A percentile compares a stretch with the other conserved stretches of the same genome.
These are phyloP conservation scores for Guadua angustifolia DNA, from an alignment of 176 grass and related monocot genomes.

Conservation along the genomic window DNA sequence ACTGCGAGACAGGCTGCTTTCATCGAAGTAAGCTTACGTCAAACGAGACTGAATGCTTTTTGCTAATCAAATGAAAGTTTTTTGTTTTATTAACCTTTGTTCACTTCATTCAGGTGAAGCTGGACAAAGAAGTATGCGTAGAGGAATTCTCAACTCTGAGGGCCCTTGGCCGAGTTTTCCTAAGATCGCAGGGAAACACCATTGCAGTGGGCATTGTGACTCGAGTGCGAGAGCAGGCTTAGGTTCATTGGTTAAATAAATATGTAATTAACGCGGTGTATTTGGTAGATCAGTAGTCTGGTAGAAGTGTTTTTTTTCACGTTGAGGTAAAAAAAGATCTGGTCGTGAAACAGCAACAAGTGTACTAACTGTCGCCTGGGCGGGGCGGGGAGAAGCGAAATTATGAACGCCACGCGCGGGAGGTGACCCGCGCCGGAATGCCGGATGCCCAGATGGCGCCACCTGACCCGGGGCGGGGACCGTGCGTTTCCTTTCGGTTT, in stretches of 20 bases:
- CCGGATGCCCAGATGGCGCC: not conserved
- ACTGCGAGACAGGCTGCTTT: conserved; percentile 65
- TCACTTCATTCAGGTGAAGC: conserved; percentile 49
- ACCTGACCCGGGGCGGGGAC: not conserved
- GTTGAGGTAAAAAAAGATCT: not conserved
- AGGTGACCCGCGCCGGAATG: not conserved
- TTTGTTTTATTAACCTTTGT: not conserved
- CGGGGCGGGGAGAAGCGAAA: not conserved
- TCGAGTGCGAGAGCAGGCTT: conserved; percentile 36
- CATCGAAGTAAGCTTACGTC: conserved; percentile 45
- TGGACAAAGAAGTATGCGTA: conserved; percentile 67
- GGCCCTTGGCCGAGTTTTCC: conserved; percentile 69
- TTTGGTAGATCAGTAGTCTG: not conserved
- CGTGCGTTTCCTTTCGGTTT: not conserved
- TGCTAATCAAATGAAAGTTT: not conserved
- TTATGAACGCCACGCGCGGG: conserved; percentile 20
- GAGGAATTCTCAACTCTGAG: conserved; percentile 67
- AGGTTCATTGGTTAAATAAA: not conserved
- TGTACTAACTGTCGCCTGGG: not conserved
- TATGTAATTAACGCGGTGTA: not conserved
- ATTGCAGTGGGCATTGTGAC: conserved; percentile 74
- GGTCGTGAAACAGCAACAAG: not conserved
- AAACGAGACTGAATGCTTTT: not conserved
- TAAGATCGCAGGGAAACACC: conserved; percentile 64
- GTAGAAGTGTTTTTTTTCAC: not conserved